phyloP scores from a whole-genome alignment of 2,329 filamentous ascomycete species.

The Trichophyton benhamiae region DNA sequence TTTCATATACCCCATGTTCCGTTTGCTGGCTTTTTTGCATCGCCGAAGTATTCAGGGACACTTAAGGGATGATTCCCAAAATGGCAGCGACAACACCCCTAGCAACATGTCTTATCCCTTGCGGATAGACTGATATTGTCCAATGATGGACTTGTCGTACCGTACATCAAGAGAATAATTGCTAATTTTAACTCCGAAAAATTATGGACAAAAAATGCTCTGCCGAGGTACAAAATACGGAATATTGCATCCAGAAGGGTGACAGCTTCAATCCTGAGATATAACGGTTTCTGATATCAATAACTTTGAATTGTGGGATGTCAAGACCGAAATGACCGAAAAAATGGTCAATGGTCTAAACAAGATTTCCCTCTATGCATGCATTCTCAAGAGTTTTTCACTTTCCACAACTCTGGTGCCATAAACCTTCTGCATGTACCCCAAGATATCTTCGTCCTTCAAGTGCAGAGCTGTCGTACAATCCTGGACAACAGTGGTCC shows the following conservation, averaged over 20 bases:
- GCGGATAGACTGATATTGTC: not conserved
- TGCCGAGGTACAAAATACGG: not conserved
- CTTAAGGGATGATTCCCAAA: not conserved
- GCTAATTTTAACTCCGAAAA: not conserved
- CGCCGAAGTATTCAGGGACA: not conserved
- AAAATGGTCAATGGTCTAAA: not conserved
- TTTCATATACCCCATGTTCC: too few relatives aligned
- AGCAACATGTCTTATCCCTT: not conserved
- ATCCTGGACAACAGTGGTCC: constrained; percentile 5
- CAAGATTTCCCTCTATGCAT: not conserved
- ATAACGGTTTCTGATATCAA: not conserved
- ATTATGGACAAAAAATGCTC: not conserved
- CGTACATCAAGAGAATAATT: not conserved
- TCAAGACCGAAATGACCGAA: not conserved
- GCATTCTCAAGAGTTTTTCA: constrained; percentile 3
- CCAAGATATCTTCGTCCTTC: not conserved
- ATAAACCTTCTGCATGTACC: constrained; percentile 6
- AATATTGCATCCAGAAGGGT: not conserved
- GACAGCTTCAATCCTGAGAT: not conserved
- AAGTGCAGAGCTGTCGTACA: constrained; percentile 1
- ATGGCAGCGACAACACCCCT: not conserved
- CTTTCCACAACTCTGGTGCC: constrained; percentile 1
- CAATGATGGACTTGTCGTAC: not conserved
- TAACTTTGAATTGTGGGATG: not conserved
- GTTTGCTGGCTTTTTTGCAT: not conserved